Percentiles rank a stretch among this genome's conserved stretches.
Evolutionary conservation across 192 early-diverging fungal species (phyloP).

Genomic region (Dissophora globulifera): DNA sequence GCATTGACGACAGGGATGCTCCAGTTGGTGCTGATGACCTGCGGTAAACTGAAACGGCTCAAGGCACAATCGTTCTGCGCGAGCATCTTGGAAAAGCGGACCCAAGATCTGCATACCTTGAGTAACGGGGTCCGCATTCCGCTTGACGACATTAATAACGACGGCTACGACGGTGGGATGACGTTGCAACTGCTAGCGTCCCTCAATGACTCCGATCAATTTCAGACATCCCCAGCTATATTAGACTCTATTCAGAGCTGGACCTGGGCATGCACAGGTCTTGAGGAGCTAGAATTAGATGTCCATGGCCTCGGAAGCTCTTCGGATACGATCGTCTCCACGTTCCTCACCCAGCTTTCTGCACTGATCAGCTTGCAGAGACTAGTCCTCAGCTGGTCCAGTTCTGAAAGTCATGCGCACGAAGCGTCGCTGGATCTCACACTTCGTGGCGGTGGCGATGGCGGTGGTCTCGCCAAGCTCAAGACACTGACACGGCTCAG

Average conservation of each 20-base stretch:
- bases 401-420: background rate
- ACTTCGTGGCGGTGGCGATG: background rate
- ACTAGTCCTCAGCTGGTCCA: background rate
- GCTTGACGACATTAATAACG: too few species aligned
- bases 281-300: background rate
- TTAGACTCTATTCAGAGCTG: background rate
- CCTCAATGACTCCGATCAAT: too few species aligned
- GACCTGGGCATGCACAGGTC: background rate
- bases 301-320: background rate
- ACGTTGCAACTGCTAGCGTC: too few species aligned
- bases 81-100: background rate
- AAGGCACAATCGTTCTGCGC: background rate
- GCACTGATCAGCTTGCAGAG: background rate
- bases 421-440: too few species aligned
- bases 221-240: too few species aligned
- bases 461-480: background rate
- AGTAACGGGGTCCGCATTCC: background rate
- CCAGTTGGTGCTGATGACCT: slow-evolving; percentile 1
- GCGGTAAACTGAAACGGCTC: background rate
- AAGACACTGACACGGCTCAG: background rate
- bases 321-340: background rate
- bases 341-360: background rate
- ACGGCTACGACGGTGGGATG: too few species aligned
- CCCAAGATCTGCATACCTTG: background rate
- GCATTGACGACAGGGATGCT: background rate